These are phyloP conservation scores for Fusarium verrucosum DNA, from an alignment of 2,329 filamentous ascomycete genomes.

Conservation along the genomic window DNA sequence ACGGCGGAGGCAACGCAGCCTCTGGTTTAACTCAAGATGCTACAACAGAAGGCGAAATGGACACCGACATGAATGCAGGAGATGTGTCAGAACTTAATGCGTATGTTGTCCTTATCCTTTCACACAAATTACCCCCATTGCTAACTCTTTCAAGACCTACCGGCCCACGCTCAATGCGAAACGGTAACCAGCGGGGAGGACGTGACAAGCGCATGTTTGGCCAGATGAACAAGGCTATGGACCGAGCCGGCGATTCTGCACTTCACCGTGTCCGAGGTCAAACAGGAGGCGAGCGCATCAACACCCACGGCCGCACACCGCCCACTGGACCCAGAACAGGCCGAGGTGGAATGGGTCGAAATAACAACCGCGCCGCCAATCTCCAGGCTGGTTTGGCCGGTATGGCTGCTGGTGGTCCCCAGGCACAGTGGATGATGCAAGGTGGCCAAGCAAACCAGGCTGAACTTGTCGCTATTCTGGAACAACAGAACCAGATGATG, in stretches of 20 bases:
- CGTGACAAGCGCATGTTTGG: constrained; percentile 86
- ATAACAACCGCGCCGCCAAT: constrained; percentile 59
- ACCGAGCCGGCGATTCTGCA: constrained; percentile 76
- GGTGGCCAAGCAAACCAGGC: constrained; percentile 60
- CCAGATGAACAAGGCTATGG: constrained; percentile 84
- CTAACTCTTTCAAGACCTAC: constrained; percentile 77
- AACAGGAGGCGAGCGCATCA: constrained; percentile 80
- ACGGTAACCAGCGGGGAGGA: constrained; percentile 64
- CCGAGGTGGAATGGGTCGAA: constrained; percentile 59
- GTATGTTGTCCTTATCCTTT: constrained; percentile 56
- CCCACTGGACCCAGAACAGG: constrained; percentile 75
- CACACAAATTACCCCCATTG: constrained; percentile 30
- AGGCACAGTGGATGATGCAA: constrained; percentile 60
- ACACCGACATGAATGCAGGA: constrained; percentile 77
- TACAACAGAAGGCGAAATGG: constrained; percentile 58
- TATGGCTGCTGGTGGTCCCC: constrained; percentile 50
- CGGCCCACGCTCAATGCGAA: constrained; percentile 94
- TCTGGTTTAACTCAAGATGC: constrained; percentile 50
- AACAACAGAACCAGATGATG: constrained; percentile 90
- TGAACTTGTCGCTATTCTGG: constrained; percentile 77
- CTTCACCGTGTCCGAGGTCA: constrained; percentile 82
- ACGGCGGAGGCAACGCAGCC: constrained; percentile 54
- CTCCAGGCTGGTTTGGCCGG: constrained; percentile 62
- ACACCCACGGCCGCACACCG: constrained; percentile 75
- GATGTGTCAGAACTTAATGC: constrained; percentile 62